Evolutionary conservation across 1,284 basidiomycete species (phyloP).

Genomic region (Malassezia globosa): DNA sequence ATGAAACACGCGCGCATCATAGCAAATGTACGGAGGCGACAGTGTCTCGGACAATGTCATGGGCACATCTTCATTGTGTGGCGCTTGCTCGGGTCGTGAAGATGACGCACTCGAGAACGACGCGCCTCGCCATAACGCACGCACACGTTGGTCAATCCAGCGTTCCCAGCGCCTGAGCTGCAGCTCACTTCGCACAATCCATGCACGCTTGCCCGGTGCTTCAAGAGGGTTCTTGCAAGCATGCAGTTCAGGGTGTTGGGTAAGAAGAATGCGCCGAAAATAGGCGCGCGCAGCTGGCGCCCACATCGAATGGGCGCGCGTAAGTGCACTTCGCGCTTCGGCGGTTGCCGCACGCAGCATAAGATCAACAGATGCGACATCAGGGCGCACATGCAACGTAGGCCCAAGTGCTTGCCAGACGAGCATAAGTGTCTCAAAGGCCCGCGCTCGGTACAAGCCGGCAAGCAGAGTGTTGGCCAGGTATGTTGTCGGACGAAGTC

Average conservation of each 20-base stretch:
- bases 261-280: slow-evolving; percentile 3
- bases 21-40: not conserved
- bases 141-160: slow-evolving; percentile 11
- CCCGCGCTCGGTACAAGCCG: slow-evolving; percentile 2
- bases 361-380: slow-evolving; percentile 10
- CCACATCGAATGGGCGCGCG: not conserved
- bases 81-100: no score
- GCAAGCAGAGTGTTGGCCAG: slow-evolving; percentile 14
- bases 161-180: slow-evolving; percentile 14
- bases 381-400: slow-evolving; percentile 7
- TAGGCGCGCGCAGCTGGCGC: slow-evolving; percentile 6
- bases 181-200: slow-evolving; percentile 17
- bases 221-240: slow-evolving; percentile 4
- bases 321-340: not conserved
- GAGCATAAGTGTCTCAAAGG: slow-evolving; percentile 9
- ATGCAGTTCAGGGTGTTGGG: slow-evolving; percentile 12
- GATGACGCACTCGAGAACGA: not conserved
- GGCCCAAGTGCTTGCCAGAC: slow-evolving; percentile 9
- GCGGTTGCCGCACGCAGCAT: slow-evolving; percentile 10
- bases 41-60: not conserved
- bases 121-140: not conserved
- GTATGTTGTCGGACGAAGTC: slow-evolving; percentile 7
- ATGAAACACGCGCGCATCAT: slow-evolving; percentile 14
- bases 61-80: not conserved
- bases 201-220: not conserved